Base-by-base conservation (phyloP, 2,329 filamentous ascomycete species). In the Exophiala calicioides region DNA sequence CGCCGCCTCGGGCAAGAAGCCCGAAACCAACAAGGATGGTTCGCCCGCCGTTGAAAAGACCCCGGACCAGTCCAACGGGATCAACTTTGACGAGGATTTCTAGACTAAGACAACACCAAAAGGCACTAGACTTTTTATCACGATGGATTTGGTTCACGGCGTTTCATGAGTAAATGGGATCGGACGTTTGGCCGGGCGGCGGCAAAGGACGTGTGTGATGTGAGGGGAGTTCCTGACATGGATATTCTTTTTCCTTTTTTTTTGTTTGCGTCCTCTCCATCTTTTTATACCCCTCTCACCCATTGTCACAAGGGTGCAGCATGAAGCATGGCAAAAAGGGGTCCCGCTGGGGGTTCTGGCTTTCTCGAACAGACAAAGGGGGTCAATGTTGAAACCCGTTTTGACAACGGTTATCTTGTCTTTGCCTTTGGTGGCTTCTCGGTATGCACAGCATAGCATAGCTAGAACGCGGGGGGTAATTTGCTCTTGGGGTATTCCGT, bases 71-170 rank as follows among this genome's bases (percentile, higher is more conserved):
- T 58, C 69, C 48, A 87, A 88, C 55, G 89, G 91, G 74, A 94
- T 98, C 75, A 79, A 73, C 68, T 97, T 98, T 63, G 90, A 97
- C 60, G 91, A 97, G 59, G 93, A 98, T 75, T 98, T 98, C 67
- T 97, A 88, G 78, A 77, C 36, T 8, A 21, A 18, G 21, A n/a
- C 4, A 13, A 26, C 13, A n/a, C n/a, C n/a, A n/a, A n/a, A n/a
- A n/a, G n/a, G n/a, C n/a, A n/a, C n/a, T n/a, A n/a, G n/a, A n/a
- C n/a, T n/a, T n/a, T 35, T 30, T 44, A 35, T 38, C 16, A 40
- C 47, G 31, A 43, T 34, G 26, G 30, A 30, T 44, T 47, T 43
- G 31, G 44, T 42, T 32, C 27, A 45, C 35, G 52, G 48, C 31
- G 39, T 50, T n/a, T 44, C 13, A 45, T 9, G 52, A 37, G 9